A percentile compares a stretch with the other conserved stretches of the same genome.
phyloP scores from a whole-genome alignment of 2,329 filamentous ascomycete genomes.

The Ceratocystis smalleyi region DNA sequence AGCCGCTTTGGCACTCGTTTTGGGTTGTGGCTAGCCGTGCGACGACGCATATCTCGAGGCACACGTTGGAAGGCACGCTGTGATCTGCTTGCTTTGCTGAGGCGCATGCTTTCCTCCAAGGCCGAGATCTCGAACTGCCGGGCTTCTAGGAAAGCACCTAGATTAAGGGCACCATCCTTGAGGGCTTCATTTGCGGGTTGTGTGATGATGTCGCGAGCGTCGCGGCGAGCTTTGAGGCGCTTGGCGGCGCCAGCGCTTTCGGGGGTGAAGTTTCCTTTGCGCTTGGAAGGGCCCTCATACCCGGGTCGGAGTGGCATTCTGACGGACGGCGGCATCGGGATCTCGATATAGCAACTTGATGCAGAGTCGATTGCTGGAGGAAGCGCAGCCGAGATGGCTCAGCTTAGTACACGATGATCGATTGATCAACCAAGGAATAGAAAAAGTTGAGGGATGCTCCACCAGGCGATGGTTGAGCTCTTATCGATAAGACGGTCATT shows the following conservation, averaged over 20 bases:
- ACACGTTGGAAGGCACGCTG: constrained; percentile 82
- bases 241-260: constrained; percentile 22
- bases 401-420: not conserved
- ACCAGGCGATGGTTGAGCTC: constrained; percentile 3
- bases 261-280: constrained; percentile 4
- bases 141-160: constrained; percentile 68
- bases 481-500: constrained; percentile 12
- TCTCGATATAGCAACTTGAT: not conserved
- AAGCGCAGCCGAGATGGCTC: not conserved
- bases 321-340: not conserved
- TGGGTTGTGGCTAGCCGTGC: constrained; percentile 90
- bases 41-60: constrained; percentile 64
- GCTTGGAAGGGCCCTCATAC: constrained; percentile 6
- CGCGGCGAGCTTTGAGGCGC: constrained; percentile 30
- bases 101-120: constrained; percentile 65
- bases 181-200: constrained; percentile 37
- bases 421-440: not conserved
- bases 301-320: constrained; percentile 15
- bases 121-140: constrained; percentile 82
- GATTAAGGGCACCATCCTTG: constrained; percentile 64
- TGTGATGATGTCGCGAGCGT: constrained; percentile 35
- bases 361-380: not conserved
- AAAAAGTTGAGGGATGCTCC: constrained; percentile 6
- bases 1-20: constrained; percentile 73
- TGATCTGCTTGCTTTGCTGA: constrained; percentile 45